A percentile compares a stretch with the other conserved stretches of the same genome.
Evolutionary conservation across 495 filamentous ascomycete genomes (phyloP).

Genomic region (Neurospora terricola): DNA sequence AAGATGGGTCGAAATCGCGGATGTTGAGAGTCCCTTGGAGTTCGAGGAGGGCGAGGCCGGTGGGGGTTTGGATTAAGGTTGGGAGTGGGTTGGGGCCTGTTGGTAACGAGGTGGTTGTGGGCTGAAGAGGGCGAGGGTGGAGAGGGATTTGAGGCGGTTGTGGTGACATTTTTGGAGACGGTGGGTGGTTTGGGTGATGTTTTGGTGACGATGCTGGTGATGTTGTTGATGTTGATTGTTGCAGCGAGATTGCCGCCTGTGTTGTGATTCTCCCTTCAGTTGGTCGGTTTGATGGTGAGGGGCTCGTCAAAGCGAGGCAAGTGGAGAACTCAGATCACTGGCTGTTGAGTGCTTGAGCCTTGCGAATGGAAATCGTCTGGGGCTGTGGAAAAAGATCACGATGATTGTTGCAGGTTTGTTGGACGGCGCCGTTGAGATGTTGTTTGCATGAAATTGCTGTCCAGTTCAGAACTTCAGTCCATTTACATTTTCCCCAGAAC

Average conservation of each 20-base stretch:
- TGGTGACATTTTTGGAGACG: slow-evolving; percentile 6
- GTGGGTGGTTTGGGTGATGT: background rate
- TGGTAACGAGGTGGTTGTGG: background rate
- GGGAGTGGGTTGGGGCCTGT: slow-evolving; percentile 54
- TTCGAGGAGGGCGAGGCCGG: slow-evolving; percentile 72
- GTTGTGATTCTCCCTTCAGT: slow-evolving; percentile 3
- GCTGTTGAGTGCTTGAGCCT: background rate
- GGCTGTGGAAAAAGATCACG: background rate
- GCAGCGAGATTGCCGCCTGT: background rate
- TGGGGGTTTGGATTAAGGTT: slow-evolving; percentile 71
- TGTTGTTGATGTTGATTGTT: background rate
- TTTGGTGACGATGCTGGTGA: background rate
- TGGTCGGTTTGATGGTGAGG: background rate
- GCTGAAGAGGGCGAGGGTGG: slow-evolving; percentile 4
- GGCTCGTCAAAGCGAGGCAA: slow-evolving; percentile 1
- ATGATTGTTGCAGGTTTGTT: background rate
- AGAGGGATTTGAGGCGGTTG: slow-evolving; percentile 1
- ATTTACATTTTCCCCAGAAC: background rate
- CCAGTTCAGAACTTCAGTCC: background rate
- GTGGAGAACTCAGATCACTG: background rate
- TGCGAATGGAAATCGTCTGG: background rate
- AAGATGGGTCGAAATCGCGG: slow-evolving; percentile 21
- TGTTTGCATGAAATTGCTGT: background rate
- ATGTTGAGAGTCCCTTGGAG: slow-evolving; percentile 81
- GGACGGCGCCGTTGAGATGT: background rate